These are phyloP conservation scores for Symbiotaphrina buchneri DNA, from an alignment of 495 filamentous ascomycete species.

Conservation along the genomic window DNA sequence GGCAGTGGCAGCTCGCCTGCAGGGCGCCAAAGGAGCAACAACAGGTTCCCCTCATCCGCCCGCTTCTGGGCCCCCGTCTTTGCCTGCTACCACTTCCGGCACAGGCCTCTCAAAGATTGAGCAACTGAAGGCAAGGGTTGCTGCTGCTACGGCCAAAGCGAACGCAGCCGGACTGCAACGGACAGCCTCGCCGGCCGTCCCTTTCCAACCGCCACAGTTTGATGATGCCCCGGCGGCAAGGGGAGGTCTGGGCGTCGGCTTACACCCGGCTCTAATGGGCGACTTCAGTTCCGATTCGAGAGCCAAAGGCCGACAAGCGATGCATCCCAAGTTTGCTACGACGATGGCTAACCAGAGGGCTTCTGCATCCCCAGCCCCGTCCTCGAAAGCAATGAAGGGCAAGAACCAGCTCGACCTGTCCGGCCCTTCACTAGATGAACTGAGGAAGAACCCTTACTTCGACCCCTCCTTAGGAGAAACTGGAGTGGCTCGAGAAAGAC, in stretches of 20 bases:
- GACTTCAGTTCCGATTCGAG: conserved; percentile 43
- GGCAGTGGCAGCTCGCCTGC: conserved; percentile 30
- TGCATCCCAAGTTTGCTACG: conserved; percentile 32
- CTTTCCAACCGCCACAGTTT: conserved; percentile 17
- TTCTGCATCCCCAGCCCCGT: conserved; percentile 23
- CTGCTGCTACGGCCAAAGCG: conserved; percentile 44
- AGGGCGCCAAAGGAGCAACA: conserved; percentile 18
- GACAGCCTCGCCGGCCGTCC: conserved; percentile 13
- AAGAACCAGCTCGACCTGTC: conserved; percentile 46
- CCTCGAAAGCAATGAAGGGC: conserved; percentile 14
- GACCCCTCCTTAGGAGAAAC: conserved; percentile 49
- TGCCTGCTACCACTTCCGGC: too few species aligned
- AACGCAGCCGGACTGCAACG: conserved; percentile 12
- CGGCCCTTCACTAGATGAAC: conserved; percentile 43
- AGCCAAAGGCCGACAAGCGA: conserved; percentile 24
- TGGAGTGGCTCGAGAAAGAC: conserved; percentile 35
- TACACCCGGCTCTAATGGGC: conserved; percentile 69
- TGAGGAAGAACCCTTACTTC: conserved; percentile 64
- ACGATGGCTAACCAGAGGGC: conserved; percentile 33
- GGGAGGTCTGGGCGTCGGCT: conserved; percentile 70
- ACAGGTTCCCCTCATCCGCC: conserved; percentile 12
- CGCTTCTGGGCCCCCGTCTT: conserved; percentile 18
- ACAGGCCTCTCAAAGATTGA: conserved; percentile 24
- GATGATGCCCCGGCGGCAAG: conserved; percentile 29
- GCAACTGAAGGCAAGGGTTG: conserved; percentile 65